Conservation (phyloP, 1,284 basidiomycete genomes). For the Ganoderma leucocontextum region DNA sequence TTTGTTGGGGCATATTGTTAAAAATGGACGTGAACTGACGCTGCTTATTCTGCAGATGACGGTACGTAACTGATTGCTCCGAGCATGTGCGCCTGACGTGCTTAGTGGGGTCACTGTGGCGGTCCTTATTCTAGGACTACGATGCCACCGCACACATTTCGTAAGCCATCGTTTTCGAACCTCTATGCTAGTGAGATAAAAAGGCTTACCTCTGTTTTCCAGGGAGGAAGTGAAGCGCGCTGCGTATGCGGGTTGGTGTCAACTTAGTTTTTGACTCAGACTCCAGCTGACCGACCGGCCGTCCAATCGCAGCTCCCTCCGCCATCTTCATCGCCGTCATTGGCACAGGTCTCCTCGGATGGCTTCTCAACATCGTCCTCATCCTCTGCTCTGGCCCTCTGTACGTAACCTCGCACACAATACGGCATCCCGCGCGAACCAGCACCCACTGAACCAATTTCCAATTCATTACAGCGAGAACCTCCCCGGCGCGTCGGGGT, state of each 20-base stretch:
- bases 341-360: slow-evolving; percentile 85
- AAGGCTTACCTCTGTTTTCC: slow-evolving; percentile 7
- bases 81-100: not conserved
- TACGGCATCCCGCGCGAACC: not conserved
- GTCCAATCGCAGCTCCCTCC: slow-evolving; percentile 60
- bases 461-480: slow-evolving; percentile 51
- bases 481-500: slow-evolving; percentile 71
- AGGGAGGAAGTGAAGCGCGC: slow-evolving; percentile 91
- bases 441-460: too few species aligned
- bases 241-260: slow-evolving; percentile 60
- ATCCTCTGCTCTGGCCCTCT: slow-evolving; percentile 84
- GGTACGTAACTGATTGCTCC: slow-evolving; percentile 45
- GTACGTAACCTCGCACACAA: slow-evolving; percentile 43
- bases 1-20: not conserved
- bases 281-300: not conserved
- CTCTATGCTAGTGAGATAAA: too few species aligned
- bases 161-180: slow-evolving; percentile 49
- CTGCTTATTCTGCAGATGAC: slow-evolving; percentile 60
- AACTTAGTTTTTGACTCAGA: too few species aligned
- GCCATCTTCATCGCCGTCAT: slow-evolving; percentile 91
- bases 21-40: not conserved
- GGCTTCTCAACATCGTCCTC: slow-evolving; percentile 85
- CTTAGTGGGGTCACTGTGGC: not conserved
- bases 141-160: slow-evolving; percentile 90
- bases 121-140: slow-evolving; percentile 55